Evolutionary conservation across 805 yeast species (phyloP), one percentile per base, ranked within the genome.

Genomic region (Cyberlindnera mycetangii): DNA sequence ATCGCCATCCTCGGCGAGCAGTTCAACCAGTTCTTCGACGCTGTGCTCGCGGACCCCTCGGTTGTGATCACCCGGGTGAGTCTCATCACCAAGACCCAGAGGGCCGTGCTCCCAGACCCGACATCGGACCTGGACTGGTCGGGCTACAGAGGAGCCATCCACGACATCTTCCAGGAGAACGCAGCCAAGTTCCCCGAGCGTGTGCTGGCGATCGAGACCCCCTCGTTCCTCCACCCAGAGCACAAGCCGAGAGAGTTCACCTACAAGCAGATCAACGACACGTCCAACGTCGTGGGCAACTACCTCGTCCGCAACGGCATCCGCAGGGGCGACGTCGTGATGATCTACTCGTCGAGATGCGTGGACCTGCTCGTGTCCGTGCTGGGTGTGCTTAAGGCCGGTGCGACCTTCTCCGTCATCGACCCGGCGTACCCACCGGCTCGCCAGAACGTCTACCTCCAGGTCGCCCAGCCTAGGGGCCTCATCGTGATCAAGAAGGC

Each of bases 361-460:
- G 99, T 93, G 7, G 99, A 93, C 62, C 72, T 93, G 50, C 88
- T 93, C 79, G 88, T 95, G 34, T 95, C 98, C 6, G 97, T 93
- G 15, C 83, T 93, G 86, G 99, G 98, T 66, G 96, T 89, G 17
- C 77, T 93, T 63, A 93, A 93, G 69, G 98, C 99, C 1, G 99
- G 99, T 56, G 98, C 96, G 15, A 92, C 99, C 0, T 93, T 93
- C 65, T 90, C 97, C 9, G 99, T 93, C 18, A 95, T 93, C 52
- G 99, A 93, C 63, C 99, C 99, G 7, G 98, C 98, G 5, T 93
- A 93, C 65, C 99, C 99, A 34, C 97, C 99, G 15, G 95, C 96
- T 9, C 81, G 99, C 67, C 99, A 93, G 67, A 93, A 88, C 52
- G 79, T 93, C 49, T 93, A 93, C 65, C 74, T 93, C 45, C 81